Conservation (phyloP, 1,284 basidiomycete genomes). For the Schizophyllum commune region DNA sequence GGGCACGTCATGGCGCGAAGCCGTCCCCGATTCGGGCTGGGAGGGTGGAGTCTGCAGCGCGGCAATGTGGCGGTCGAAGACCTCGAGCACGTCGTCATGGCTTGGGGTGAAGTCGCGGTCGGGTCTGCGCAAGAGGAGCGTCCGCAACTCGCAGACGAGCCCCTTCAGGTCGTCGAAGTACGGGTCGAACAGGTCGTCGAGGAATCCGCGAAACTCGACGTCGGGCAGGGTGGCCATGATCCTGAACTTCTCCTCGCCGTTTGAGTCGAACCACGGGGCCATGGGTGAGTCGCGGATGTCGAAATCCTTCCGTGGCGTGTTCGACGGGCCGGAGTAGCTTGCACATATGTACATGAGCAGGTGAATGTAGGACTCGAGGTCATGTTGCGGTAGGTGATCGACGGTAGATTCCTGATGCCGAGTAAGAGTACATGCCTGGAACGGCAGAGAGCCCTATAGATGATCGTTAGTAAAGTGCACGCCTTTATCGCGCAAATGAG, state of each 20-base stretch:
- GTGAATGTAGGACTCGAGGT: conserved; percentile 6
- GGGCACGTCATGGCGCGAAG: too few relatives aligned
- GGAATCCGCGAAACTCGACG: neutral
- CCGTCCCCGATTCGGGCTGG: too few relatives aligned
- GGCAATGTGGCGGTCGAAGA: conserved; percentile 3
- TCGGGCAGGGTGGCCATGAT: neutral
- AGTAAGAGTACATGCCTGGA: conserved; percentile 4
- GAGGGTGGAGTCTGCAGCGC: too few relatives aligned
- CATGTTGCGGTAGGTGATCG: conserved; percentile 6
- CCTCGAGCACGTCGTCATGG: too few relatives aligned
- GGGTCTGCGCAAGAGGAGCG: too few relatives aligned
- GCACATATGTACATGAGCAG: conserved; percentile 8
- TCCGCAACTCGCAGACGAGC: neutral
- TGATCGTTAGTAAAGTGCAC: neutral
- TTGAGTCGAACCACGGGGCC: too few relatives aligned
- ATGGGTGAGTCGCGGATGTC: too few relatives aligned
- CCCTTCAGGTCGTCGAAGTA: neutral
- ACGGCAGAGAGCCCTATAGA: conserved; percentile 7
- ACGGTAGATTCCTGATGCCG: neutral
- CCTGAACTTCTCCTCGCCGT: neutral
- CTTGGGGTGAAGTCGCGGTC: too few relatives aligned
- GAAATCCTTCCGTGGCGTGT: too few relatives aligned
- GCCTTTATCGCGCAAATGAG: neutral
- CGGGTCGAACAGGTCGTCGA: neutral
- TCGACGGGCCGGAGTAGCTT: conserved; percentile 4